Evolutionary conservation across 495 filamentous ascomycete species (phyloP).

Genomic region (Xylaria bambusicola): DNA sequence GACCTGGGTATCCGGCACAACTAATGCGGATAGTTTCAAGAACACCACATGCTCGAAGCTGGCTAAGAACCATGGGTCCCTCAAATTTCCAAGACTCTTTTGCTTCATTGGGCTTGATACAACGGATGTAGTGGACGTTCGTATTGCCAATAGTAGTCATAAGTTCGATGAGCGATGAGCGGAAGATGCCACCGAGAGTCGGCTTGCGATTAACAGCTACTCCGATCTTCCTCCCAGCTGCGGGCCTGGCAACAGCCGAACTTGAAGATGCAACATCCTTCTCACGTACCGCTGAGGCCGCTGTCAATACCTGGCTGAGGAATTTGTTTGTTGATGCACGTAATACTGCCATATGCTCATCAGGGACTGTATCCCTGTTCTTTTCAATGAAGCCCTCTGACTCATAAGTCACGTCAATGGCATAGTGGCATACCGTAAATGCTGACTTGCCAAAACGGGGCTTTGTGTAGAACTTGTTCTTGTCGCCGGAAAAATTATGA

Average conservation of each 20-base stretch:
- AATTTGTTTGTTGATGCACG: conserved; percentile 83
- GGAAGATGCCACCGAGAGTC: conserved; percentile 97
- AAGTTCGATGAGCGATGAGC: conserved; percentile 94
- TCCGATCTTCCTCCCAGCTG: conserved; percentile 78
- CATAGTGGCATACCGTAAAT: conserved; percentile 99
- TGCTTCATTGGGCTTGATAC: conserved; percentile 98
- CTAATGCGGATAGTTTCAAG: conserved; percentile 97
- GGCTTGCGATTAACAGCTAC: conserved; percentile 94
- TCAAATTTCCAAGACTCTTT: conserved; percentile 99
- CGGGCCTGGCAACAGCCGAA: conserved; percentile 68
- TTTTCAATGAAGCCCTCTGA: conserved; percentile 99
- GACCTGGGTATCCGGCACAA: conserved; percentile 94
- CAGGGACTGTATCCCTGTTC: conserved; percentile 97
- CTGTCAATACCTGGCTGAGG: conserved; percentile 79
- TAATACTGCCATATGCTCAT: conserved; percentile 95
- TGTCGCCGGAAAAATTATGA: conserved; percentile 86
- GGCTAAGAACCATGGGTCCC: conserved; percentile 97
- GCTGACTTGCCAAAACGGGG: conserved; percentile 95
- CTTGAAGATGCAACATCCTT: conserved; percentile 74
- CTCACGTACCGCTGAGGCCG: conserved; percentile 82
- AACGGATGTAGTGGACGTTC: conserved; percentile 98
- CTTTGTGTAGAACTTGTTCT: conserved; percentile 98
- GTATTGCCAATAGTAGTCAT: conserved; percentile 98
- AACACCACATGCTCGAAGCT: conserved; percentile 97
- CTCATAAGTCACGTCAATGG: conserved; percentile 97